Conservation (phyloP, 495 filamentous ascomycete species). For the Talaromyces ruber region DNA sequence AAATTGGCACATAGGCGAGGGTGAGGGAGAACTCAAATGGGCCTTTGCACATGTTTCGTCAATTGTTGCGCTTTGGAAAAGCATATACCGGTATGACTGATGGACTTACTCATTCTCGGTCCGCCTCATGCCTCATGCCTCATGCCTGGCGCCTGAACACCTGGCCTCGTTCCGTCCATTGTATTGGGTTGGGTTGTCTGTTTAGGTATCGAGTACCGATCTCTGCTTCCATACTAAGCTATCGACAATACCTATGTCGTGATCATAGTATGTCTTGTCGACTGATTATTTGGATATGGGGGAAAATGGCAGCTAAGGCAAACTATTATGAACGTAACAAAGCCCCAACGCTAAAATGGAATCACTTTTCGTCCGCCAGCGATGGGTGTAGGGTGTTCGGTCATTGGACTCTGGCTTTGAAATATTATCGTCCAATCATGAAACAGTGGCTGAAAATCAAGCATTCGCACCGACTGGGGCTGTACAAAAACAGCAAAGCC, state of each 20-base stretch:
- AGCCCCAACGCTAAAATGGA: neutral
- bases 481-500: neutral
- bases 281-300: neutral
- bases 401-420: no score
- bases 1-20: neutral
- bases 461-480: neutral
- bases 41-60: neutral
- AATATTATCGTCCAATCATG: neutral
- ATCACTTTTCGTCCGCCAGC: no score
- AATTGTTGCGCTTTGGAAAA: neutral
- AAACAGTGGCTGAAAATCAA: neutral
- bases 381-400: no score
- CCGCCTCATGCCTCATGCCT: neutral
- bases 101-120: neutral
- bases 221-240: neutral
- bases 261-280: neutral
- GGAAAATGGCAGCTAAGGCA: neutral
- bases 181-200: slow-evolving; percentile 1
- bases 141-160: neutral
- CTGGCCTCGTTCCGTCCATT: neutral
- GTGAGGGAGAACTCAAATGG: neutral
- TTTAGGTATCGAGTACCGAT: neutral
- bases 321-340: neutral
- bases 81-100: neutral
- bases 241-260: neutral